Base-by-base conservation (phyloP, 2,329 filamentous ascomycete genomes). In the Cytospora chrysosperma region DNA sequence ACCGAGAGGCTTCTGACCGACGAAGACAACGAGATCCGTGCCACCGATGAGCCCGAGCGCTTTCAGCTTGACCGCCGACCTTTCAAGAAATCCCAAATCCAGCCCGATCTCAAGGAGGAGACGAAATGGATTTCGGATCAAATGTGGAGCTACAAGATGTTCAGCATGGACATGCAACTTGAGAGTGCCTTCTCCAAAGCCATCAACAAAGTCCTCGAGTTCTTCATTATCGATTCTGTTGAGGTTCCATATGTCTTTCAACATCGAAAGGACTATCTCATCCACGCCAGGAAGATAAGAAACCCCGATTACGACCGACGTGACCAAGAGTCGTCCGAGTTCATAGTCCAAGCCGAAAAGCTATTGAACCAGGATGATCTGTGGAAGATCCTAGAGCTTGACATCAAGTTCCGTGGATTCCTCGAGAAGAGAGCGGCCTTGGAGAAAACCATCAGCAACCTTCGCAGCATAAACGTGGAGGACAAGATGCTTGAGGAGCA, bases 231-330 rank as follows among this genome's bases (percentile, higher is more conserved):
- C 4, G 93, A 98, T 68, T 92, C 96, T 69, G 92, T 94, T 70
- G 95, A 99, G 75, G 93, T 97, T 1, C 94, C 95, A 0, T 99
- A 97, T 75, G 95, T 99, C 69, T 97, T 97, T 76, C 94, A 97
- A 75, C 95, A 99, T 73, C 92, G 95, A 66, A 97, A 97, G 76
- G 95, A 99, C 75, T 99, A 98, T 73, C 84, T 99, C 51, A 96
- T 99, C 62, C 92, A 98, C 72, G 90, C 91, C 27, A 89, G 88
- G 68, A 93, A 91, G 72, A 83, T 85, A 8, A 78, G 82, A 61
- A 83, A 87, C 79, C 74, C 87, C 72, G 76, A 82, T 30, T 74
- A 72, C 27, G 80, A 86, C 67, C 82, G 84, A 19, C 83, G 88
- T 63, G 89, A 94, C 68, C 84, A 85, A 10, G 88, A 92, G 70